phyloP scores from a whole-genome alignment of 768 basidiomycete species.

The Cubamyces sp. region DNA sequence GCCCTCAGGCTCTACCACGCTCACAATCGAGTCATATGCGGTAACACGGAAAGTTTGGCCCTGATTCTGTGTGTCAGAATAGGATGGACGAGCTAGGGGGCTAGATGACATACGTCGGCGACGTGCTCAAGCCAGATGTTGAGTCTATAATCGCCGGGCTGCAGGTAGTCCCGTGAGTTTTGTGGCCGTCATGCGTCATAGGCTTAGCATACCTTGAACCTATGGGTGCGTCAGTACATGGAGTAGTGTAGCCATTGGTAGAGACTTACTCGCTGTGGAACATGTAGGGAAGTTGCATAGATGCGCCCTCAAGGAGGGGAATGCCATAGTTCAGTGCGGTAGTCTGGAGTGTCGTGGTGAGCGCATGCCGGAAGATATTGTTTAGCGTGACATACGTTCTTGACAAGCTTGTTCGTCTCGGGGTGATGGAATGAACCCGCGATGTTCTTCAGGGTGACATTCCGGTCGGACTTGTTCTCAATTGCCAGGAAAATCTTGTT shows the following conservation, averaged over 20 bases:
- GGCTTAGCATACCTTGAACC: conserved; percentile 25
- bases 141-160: conserved; percentile 79
- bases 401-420: conserved; percentile 63
- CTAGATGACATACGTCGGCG: conserved; percentile 51
- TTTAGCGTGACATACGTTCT: conserved; percentile 52
- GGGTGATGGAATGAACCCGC: conserved; percentile 72
- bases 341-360: conserved; percentile 45
- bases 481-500: conserved; percentile 67
- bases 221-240: not conserved
- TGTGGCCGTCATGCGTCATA: not conserved
- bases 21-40: conserved; percentile 77
- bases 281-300: conserved; percentile 67
- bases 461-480: conserved; percentile 76
- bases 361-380: not conserved
- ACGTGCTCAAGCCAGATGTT: conserved; percentile 77
- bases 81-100: not conserved
- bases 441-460: conserved; percentile 67
- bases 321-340: conserved; percentile 58
- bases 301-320: conserved; percentile 56
- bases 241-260: conserved; percentile 2
- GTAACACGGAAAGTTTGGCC: conserved; percentile 60
- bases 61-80: conserved; percentile 39
- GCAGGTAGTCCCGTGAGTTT: conserved; percentile 3
- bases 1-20: conserved; percentile 77
- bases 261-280: conserved; percentile 82